phyloP scores from a whole-genome alignment of 257 asterid species.

The Avicennia marina region DNA sequence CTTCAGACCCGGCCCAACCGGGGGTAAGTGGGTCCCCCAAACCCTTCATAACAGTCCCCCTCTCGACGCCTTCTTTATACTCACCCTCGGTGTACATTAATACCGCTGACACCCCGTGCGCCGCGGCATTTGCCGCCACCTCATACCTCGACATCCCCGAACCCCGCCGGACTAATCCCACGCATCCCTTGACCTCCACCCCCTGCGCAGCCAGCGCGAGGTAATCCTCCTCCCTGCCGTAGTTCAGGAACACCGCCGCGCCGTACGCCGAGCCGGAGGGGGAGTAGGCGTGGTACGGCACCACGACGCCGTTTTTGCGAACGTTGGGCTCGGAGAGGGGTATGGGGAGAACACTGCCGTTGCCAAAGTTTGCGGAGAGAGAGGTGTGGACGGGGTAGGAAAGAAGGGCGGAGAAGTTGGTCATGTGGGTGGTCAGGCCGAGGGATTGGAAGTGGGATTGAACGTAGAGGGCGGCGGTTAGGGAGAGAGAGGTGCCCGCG shows the following conservation, averaged over 20 bases:
- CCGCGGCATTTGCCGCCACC: slow-evolving; percentile 69
- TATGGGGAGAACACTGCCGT: slow-evolving; percentile 37
- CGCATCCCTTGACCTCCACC: slow-evolving; percentile 61
- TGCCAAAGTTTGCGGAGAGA: slow-evolving; percentile 39
- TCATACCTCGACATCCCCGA: slow-evolving; percentile 67
- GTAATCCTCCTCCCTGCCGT: slow-evolving; percentile 76
- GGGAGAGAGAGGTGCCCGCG: slow-evolving; percentile 71
- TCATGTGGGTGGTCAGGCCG: slow-evolving; percentile 40
- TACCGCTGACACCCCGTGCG: slow-evolving; percentile 74
- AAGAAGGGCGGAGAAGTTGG: slow-evolving; percentile 65
- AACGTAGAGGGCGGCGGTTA: slow-evolving; percentile 62
- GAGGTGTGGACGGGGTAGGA: slow-evolving; percentile 72
- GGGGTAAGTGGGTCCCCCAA: slow-evolving; percentile 96
- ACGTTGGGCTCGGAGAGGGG: slow-evolving; percentile 46
- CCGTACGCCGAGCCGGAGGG: slow-evolving; percentile 81
- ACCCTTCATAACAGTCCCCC: slow-evolving; percentile 90
- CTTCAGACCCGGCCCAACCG: slow-evolving; percentile 67
- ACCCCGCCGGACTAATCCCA: slow-evolving; percentile 79
- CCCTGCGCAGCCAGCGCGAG: slow-evolving; percentile 39
- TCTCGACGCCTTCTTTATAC: slow-evolving; percentile 64
- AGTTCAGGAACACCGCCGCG: slow-evolving; percentile 60
- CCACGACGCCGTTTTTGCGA: slow-evolving; percentile 34
- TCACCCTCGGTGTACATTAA: slow-evolving; percentile 80
- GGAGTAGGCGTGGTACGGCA: slow-evolving; percentile 86
- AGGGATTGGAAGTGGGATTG: slow-evolving; percentile 56